Base-by-base conservation (phyloP, 1,139 yeast genomes). In the Hemisphaericaspora lyxosophila region DNA sequence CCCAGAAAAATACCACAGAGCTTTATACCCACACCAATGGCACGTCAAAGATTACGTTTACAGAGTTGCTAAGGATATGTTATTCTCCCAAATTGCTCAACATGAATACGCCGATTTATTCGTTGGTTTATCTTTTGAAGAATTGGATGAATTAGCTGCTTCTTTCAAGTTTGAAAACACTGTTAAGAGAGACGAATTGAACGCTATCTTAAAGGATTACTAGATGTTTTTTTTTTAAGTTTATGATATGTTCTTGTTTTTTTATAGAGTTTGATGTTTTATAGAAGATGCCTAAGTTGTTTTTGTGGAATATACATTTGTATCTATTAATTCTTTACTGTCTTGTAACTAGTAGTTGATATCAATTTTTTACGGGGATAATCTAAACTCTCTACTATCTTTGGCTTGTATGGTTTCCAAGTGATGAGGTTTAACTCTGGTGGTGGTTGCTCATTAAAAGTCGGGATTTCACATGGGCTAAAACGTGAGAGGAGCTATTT, bases 141-240 rank as follows among this genome's bases (percentile, higher is more conserved):
- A 70, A 24, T 59, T 71, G 41, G 76, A 71, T 43, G 75, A 67
- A 48, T 57, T 71, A 50, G 76, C 76, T 27, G 73, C 70, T 28
- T 65, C 69, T 29, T 70, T 70, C 59, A 69, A 70, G 49, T 60
- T 70, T 38, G 76, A 70, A 48, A 69, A 70, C 45, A 55, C 67
- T 31, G 46, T 51, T 22, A 60, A 62, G 52, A 62, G 76, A 47
- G 67, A 65, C 26, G 64, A 62, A 45, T 59, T 70, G 48, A 70
- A 69, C 45, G 49, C 51, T 26, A 67, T 67, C 41, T 59, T 67
- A 40, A 41, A 39, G 30, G 40, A 35, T 5, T 41, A 41, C 26
- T 39, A 33, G 5, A 17, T 24, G 9, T n/a, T 26, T 26, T 7
- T 12, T 14, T 26, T 26, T 15, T 26, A 26, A 18, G n/a, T n/a